Base-by-base conservation (phyloP, 2,329 filamentous ascomycete genomes). In the Bipolaris oryzae region DNA sequence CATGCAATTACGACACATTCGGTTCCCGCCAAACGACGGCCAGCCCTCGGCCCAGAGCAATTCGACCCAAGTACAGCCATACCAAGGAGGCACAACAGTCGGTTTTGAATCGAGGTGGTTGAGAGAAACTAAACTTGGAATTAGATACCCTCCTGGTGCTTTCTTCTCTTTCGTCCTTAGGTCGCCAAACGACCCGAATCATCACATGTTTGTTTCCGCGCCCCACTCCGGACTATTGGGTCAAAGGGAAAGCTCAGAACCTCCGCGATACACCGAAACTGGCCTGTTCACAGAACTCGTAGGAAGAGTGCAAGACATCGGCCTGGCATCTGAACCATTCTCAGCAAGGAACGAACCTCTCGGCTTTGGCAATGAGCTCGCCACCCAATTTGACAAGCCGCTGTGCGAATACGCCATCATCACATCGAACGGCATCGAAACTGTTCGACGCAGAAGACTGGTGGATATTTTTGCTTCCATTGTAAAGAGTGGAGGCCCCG, bases 1-100 rank as follows among this genome's bases (percentile, higher is more conserved):
- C 77, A 97, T 99, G 92, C 93, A 97, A 76, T 87, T 97, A n/a
- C 90, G 96, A 66, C 95, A 96, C 71, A 91, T 99, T 76, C 96
- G 95, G 72, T 96, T 96, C 57, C 95, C 96, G 1, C 95, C 95
- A 0, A 76, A 80, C 37, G 66, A 71, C 23, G 63, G 60, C 11
- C 62, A 63, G 25, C 50, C 62, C 20, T 49, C 67, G 50, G 61
- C 54, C 47, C 64, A 67, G 50, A 59, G 50, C 46, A 60, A 66
- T 44, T 64, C 68, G 13, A 67, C 64, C n/a, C 71, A 72, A 47
- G 28, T 72, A 47, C 70, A 71, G 48, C 66, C 67, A 43, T 75
- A 73, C 55, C 67, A 68, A 57, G 64, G 61, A 11, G 63, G 64
- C 20, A 50, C 65, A n/a, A 61, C 63, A 0, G 49, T 72, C 18